phyloP scores from a whole-genome alignment of 495 filamentous ascomycete genomes.

The Penicillium odoratum region DNA sequence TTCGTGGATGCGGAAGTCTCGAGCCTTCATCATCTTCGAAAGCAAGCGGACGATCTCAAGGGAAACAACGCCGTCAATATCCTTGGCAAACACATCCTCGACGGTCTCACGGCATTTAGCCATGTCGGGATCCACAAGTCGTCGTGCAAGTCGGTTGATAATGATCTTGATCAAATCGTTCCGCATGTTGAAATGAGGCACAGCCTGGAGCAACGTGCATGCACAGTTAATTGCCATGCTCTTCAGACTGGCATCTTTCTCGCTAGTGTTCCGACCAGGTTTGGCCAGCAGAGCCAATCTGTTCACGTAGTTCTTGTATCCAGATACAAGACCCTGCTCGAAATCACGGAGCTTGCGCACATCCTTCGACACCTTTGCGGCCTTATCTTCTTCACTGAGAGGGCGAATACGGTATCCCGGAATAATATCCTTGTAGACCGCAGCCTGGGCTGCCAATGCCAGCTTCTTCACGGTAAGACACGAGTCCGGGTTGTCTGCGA shows the following conservation, averaged over 20 bases:
- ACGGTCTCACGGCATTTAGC: conserved; percentile 76
- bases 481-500: conserved; percentile 55
- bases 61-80: conserved; percentile 84
- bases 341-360: conserved; percentile 76
- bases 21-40: conserved; percentile 90
- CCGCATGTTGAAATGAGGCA: conserved; percentile 97
- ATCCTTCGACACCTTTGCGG: conserved; percentile 85
- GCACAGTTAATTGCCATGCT: conserved; percentile 82
- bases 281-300: conserved; percentile 65
- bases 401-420: conserved; percentile 94
- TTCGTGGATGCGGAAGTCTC: conserved; percentile 77
- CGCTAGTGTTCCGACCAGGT: conserved; percentile 38
- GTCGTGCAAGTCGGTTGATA: conserved; percentile 73
- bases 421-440: conserved; percentile 94
- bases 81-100: conserved; percentile 78
- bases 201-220: conserved; percentile 70
- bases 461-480: conserved; percentile 79
- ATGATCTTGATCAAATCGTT: conserved; percentile 82
- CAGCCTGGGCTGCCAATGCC: conserved; percentile 77
- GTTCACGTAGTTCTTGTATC: conserved; percentile 82
- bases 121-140: conserved; percentile 68
- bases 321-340: conserved; percentile 77
- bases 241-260: conserved; percentile 47
- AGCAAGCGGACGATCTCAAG: conserved; percentile 83
- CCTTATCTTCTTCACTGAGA: conserved; percentile 65